Evolutionary conservation across 768 basidiomycete species (phyloP).

Genomic region (Brasilioporus rufonigricans): DNA sequence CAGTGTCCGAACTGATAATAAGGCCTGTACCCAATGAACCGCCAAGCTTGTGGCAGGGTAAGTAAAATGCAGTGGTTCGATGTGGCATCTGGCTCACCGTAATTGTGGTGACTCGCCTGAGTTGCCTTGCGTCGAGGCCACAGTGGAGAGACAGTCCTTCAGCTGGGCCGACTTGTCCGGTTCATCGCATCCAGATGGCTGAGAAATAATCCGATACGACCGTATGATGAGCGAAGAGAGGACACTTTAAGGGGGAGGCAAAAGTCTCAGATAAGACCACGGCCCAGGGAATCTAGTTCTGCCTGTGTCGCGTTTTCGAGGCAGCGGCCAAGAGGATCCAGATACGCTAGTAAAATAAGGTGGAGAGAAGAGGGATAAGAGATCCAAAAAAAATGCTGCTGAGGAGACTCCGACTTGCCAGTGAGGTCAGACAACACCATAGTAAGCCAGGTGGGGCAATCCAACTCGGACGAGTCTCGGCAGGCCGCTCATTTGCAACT

Average conservation of each 20-base stretch:
- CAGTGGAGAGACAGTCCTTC: background rate
- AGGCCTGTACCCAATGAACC: too few relatives aligned
- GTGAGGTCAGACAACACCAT: background rate
- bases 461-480: background rate
- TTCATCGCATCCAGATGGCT: background rate
- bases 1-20: too few relatives aligned
- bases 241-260: background rate
- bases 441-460: background rate
- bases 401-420: too few relatives aligned
- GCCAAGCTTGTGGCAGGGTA: too few relatives aligned
- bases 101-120: slow-evolving; percentile 56
- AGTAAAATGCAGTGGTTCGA: slow-evolving; percentile 23
- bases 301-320: too few relatives aligned
- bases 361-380: too few relatives aligned
- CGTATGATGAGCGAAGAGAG: background rate
- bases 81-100: slow-evolving; percentile 33
- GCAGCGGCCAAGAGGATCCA: too few relatives aligned
- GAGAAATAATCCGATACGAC: background rate
- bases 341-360: too few relatives aligned
- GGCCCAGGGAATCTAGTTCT: too few relatives aligned
- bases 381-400: too few relatives aligned
- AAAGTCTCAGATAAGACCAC: too few relatives aligned
- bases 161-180: too few relatives aligned
- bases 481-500: background rate
- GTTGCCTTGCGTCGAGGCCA: slow-evolving; percentile 42